phyloP scores from a whole-genome alignment of 805 yeast genomes.

The Wickerhamomyces subpelliculosus region DNA sequence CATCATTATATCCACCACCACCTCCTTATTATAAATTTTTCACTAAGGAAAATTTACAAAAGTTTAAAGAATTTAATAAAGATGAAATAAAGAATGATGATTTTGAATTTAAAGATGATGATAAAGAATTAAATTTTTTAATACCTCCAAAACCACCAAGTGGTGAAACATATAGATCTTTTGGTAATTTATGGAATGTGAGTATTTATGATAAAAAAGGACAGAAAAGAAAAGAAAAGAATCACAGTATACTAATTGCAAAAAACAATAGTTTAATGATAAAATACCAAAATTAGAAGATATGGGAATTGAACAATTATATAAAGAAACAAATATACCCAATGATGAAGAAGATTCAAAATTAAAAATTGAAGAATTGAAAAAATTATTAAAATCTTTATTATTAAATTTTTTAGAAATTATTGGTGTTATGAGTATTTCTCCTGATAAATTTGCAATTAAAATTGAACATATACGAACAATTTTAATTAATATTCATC shows the following conservation, averaged over 20 bases:
- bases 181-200: constrained; percentile 84
- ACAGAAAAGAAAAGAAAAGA: too few relatives aligned
- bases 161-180: constrained; percentile 69
- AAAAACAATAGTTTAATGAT: constrained; percentile 36
- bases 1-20: constrained; percentile 91
- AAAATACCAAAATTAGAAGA: constrained; percentile 68
- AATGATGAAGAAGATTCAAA: constrained; percentile 35
- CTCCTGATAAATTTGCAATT: constrained; percentile 55
- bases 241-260: background rate
- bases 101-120: constrained; percentile 27
- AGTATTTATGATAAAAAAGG: too few relatives aligned
- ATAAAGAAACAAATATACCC: constrained; percentile 26
- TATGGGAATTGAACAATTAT: constrained; percentile 73
- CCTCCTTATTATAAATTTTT: constrained; percentile 76
- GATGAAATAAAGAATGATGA: constrained; percentile 19
- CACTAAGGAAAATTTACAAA: constrained; percentile 57
- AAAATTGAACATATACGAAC: constrained; percentile 77
- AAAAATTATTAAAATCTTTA: constrained; percentile 71
- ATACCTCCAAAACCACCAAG: constrained; percentile 60
- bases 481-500: constrained; percentile 84
- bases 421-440: constrained; percentile 65
- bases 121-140: constrained; percentile 47
- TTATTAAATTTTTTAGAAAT: constrained; percentile 77
- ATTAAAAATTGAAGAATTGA: constrained; percentile 60
- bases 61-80: constrained; percentile 25